phyloP scores from a whole-genome alignment of 345 rosid genomes.

The Dipteronia dyeriana region DNA sequence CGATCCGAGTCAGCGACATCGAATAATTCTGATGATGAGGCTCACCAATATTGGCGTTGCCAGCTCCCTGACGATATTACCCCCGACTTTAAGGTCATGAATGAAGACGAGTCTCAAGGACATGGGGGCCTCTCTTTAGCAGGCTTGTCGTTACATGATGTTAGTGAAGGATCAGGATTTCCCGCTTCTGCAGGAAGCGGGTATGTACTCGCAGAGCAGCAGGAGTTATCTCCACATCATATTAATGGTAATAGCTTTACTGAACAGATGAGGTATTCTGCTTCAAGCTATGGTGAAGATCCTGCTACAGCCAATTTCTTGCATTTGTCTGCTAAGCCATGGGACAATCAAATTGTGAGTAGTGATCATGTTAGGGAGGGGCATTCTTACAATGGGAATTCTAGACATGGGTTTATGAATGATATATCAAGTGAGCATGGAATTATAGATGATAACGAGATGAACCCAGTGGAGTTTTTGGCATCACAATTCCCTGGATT shows the following conservation, averaged over 20 bases:
- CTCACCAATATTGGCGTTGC: constrained; percentile 84
- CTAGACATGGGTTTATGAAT: constrained; percentile 50
- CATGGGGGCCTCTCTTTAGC: constrained; percentile 65
- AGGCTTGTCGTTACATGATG: constrained; percentile 70
- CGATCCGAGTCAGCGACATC: constrained; percentile 74
- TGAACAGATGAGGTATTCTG: constrained; percentile 58
- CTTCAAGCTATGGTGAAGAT: constrained; percentile 68
- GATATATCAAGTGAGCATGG: constrained; percentile 60
- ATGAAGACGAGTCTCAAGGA: constrained; percentile 73
- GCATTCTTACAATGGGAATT: constrained; percentile 51
- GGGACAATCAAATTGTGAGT: constrained; percentile 77
- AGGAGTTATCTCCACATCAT: constrained; percentile 49
- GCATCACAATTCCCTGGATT: constrained; percentile 93
- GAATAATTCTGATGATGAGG: constrained; percentile 90
- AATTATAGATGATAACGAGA: constrained; percentile 52
- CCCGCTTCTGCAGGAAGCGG: constrained; percentile 55
- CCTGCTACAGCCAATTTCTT: constrained; percentile 43
- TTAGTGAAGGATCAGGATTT: constrained; percentile 52
- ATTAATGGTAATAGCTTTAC: constrained; percentile 55
- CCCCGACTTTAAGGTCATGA: constrained; percentile 83
- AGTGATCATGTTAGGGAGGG: constrained; percentile 59
- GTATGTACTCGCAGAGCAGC: constrained; percentile 47
- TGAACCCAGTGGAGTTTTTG: constrained; percentile 80
- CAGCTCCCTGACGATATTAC: constrained; percentile 98
- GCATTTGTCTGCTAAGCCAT: constrained; percentile 57